Evolutionary conservation across 768 basidiomycete genomes (phyloP).

Genomic region (Pseudohyphozyma bogoriensis): DNA sequence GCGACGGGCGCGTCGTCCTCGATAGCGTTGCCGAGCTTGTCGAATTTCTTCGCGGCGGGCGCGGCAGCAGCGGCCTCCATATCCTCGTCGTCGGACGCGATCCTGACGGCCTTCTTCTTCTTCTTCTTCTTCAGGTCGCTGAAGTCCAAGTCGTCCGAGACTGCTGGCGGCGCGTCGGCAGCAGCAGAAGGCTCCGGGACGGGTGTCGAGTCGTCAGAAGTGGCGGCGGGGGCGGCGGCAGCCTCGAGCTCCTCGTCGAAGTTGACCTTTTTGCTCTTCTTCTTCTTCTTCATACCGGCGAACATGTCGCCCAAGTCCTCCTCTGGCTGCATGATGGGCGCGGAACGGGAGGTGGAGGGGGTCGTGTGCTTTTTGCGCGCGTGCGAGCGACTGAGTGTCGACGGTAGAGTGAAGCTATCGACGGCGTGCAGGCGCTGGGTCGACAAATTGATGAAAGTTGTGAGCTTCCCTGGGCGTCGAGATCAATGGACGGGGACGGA

Average conservation of each 20-base stretch:
- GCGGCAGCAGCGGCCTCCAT: constrained; percentile 3
- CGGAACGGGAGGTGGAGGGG: no score
- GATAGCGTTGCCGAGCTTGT: constrained; percentile 28
- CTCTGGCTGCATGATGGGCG: no score
- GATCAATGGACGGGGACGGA: no score
- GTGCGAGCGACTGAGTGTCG: no score
- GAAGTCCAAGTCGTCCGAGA: constrained; percentile 76
- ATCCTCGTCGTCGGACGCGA: constrained; percentile 36
- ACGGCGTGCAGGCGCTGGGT: no score
- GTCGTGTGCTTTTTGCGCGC: no score
- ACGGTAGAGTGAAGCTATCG: no score
- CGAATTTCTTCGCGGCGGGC: constrained; percentile 6
- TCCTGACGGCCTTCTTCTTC: constrained; percentile 49
- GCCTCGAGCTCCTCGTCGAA: constrained; percentile 34
- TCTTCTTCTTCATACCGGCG: constrained; percentile 45
- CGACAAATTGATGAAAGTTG: no score
- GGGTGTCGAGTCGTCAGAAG: constrained; percentile 4
- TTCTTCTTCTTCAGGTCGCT: constrained; percentile 86
- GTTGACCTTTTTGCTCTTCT: constrained; percentile 41
- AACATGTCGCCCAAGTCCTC: constrained; percentile 44
- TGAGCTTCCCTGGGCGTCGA: no score
- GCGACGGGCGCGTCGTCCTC: constrained; percentile 25
- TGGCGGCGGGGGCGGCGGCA: constrained; percentile 26
- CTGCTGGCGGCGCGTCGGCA: constrained; percentile 32
- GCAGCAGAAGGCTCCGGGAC: constrained; percentile 38